Evolutionary conservation across 345 rosid species (phyloP).

Genomic region (Syzygium aqueum): DNA sequence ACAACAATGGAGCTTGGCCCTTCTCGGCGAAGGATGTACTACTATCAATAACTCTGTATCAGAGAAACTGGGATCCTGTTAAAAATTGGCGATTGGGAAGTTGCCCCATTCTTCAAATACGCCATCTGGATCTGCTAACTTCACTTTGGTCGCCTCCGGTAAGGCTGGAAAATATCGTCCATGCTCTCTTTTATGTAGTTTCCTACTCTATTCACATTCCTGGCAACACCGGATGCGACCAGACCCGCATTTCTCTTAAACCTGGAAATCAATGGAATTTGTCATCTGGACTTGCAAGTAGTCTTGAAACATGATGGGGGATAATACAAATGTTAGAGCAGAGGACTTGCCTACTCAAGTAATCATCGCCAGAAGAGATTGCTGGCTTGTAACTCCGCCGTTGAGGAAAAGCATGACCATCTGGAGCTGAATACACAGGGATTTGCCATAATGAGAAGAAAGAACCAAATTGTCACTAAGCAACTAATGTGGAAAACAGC

Average conservation of each 20-base stretch:
- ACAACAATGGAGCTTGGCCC: background rate
- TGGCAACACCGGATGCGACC: conserved; percentile 56
- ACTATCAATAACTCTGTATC: background rate
- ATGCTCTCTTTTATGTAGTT: conserved; percentile 42
- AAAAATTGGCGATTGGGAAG: background rate
- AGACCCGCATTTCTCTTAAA: conserved; percentile 48
- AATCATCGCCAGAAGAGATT: conserved; percentile 37
- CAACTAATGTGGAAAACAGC: background rate
- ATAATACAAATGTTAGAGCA: background rate
- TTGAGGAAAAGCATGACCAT: conserved; percentile 27
- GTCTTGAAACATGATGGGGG: background rate
- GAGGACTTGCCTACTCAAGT: conserved; percentile 35
- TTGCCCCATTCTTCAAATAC: background rate
- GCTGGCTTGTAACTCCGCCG: conserved; percentile 27
- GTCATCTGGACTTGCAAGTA: background rate
- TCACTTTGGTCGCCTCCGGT: conserved; percentile 35
- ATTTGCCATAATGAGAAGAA: background rate
- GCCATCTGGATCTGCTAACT: background rate
- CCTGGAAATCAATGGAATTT: conserved; percentile 21
- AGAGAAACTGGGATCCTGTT: background rate
- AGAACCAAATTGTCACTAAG: background rate
- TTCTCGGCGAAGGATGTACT: background rate
- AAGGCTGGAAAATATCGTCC: conserved; percentile 42
- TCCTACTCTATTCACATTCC: conserved; percentile 43
- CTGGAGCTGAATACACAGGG: conserved; percentile 9